Evolutionary conservation across 192 early-diverging fungal species (phyloP), one percentile per base, ranked within the genome.

Genomic region (Thamnidium elegans): DNA sequence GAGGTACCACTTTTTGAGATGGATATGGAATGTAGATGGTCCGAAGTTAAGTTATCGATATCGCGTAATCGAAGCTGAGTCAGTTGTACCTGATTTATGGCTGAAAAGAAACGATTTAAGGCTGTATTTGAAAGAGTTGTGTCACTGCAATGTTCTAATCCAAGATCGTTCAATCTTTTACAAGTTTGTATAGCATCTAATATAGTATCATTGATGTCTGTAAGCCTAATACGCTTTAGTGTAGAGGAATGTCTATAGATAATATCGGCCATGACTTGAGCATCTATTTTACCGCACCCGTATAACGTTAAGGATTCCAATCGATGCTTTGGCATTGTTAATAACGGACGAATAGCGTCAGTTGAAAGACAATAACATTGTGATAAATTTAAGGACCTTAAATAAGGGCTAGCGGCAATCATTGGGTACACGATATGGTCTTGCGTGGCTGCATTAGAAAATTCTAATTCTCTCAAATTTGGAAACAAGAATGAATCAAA

Each of bases 291-390:
- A 26, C 65, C 61, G 19, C 71, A 72, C 4, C 71, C 71, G 50
- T 72, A 72, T 1, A 72, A 39, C 14, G 60, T 72, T 0, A 72
- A 50, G 2, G 46, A 62, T 45, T 72, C 55, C 11, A 72, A 34
- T 21, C 54, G 58, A 31, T 53, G 36, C 9, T 9, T 52, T 13
- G 47, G 61, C 51, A 61, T 63, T 36, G 51, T 32, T 7, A 72
- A 44, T 3, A 72, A 34, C 1, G 71, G 71, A 17, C 48, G 60
- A 26, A 72, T 72, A 20, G 71, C 71, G 20, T 72, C 61, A 4
- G 71, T 67, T 9, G 71, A 67, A 19, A 72, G 46, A 34, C 65
- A 59, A 17, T 72, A 72, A 21, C 71, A 72, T 39, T 67, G 71
- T 23, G 71, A 72, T 11, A 72, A 30, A 39, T 72, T 66, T 3